phyloP scores from a whole-genome alignment of 1,284 basidiomycete genomes.

The Heliocybe sulcata region DNA sequence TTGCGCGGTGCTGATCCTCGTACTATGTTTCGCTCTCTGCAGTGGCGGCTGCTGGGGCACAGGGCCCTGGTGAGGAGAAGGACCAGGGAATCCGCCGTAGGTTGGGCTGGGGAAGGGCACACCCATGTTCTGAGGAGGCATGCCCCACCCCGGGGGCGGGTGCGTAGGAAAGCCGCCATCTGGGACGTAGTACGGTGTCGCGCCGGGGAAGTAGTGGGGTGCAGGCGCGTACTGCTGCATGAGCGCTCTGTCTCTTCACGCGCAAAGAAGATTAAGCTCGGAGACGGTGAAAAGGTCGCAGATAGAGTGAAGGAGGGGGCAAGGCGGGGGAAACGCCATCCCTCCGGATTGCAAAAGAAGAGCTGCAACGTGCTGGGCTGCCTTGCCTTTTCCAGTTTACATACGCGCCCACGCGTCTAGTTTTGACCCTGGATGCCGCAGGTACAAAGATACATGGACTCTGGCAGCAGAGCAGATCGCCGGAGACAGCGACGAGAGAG shows the following conservation, averaged over 20 bases:
- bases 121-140: background rate
- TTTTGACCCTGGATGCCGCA: background rate
- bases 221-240: constrained; percentile 1
- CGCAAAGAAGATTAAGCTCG: background rate
- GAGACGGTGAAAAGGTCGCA: background rate
- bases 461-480: no score
- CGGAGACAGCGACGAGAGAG: no score
- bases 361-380: constrained; percentile 10
- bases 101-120: background rate
- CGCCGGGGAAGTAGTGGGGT: background rate
- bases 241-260: background rate
- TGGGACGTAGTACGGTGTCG: background rate
- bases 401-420: background rate
- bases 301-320: constrained; percentile 3
- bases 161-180: background rate
- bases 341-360: constrained; percentile 2
- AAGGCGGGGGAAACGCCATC: background rate
- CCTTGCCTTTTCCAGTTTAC: constrained; percentile 11
- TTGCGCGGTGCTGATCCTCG: background rate
- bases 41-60: background rate
- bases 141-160: background rate
- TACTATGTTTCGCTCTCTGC: background rate
- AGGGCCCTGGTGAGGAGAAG: background rate
- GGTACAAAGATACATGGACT: background rate
- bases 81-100: background rate